Percentiles rank a stretch among this genome's conserved stretches.
Conservation (phyloP, 306 rosid species). For the Pyrus pyrifolia region DNA sequence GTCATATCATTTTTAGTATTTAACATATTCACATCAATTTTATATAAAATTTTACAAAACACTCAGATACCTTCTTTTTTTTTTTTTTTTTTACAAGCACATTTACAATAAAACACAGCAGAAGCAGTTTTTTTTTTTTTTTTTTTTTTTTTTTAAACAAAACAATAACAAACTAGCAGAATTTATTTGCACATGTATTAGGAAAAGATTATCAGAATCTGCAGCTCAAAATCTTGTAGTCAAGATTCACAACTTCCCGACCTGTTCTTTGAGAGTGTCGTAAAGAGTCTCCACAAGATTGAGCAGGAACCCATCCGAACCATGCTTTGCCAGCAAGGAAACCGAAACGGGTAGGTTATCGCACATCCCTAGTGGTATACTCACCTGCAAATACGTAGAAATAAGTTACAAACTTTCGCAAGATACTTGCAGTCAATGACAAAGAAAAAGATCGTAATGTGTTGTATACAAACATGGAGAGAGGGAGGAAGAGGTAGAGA, state of each 20-base stretch:
- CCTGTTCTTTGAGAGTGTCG: conserved; percentile 34
- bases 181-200: background rate
- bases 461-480: background rate
- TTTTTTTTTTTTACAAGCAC: too few species aligned
- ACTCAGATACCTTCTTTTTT: too few species aligned
- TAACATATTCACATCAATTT: too few species aligned
- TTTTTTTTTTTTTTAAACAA: too few species aligned
- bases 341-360: conserved; percentile 61
- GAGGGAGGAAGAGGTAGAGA: background rate
- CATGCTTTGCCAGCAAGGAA: conserved; percentile 69
- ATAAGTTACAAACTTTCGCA: background rate
- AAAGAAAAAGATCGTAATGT: background rate
- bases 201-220: background rate
- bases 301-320: conserved; percentile 74
- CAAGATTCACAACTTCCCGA: background rate
- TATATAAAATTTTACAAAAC: too few species aligned
- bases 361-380: conserved; percentile 64
- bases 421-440: background rate
- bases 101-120: too few species aligned
- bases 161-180: background rate
- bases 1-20: too few species aligned
- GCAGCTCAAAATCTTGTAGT: background rate
- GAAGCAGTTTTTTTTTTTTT: too few species aligned
- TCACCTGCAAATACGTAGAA: conserved; percentile 44
- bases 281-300: conserved; percentile 57